Conservation (phyloP, 768 basidiomycete species). For the Xerocomellus amylosporus region DNA sequence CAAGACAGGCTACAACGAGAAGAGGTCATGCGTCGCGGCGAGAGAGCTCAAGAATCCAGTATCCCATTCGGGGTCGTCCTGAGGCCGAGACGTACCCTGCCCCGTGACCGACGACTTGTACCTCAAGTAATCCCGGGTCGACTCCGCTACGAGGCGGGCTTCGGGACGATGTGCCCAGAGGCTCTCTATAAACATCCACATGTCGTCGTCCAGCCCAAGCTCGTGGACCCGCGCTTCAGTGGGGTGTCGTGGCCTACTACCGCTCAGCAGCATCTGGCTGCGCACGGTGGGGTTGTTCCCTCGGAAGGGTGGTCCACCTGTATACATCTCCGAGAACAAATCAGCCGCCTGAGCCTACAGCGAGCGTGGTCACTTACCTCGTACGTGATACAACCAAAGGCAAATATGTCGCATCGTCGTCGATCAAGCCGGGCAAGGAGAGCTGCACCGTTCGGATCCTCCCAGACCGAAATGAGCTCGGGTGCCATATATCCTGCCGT, state of each 20-base stretch:
- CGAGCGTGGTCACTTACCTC: slow-evolving; percentile 23
- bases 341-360: not conserved
- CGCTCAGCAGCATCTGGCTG: slow-evolving; percentile 14
- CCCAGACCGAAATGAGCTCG: slow-evolving; percentile 19
- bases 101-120: slow-evolving; percentile 12
- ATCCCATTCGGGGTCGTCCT: slow-evolving; percentile 26
- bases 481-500: slow-evolving; percentile 30
- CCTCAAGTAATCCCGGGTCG: slow-evolving; percentile 21
- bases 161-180: slow-evolving; percentile 31
- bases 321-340: slow-evolving; percentile 24
- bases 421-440: slow-evolving; percentile 18
- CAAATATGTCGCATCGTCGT: slow-evolving; percentile 36
- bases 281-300: slow-evolving; percentile 14
- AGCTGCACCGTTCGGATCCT: slow-evolving; percentile 6
- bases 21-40: slow-evolving; percentile 8
- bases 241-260: slow-evolving; percentile 21
- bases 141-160: slow-evolving; percentile 24
- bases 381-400: slow-evolving; percentile 34
- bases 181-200: slow-evolving; percentile 30
- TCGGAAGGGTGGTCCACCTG: slow-evolving; percentile 26
- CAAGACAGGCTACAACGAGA: slow-evolving; percentile 2
- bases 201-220: slow-evolving; percentile 29
- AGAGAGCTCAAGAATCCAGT: slow-evolving; percentile 20
- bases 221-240: not conserved
- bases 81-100: not conserved